These are phyloP conservation scores for Stagonosporopsis vannaccii DNA, from an alignment of 2,329 filamentous ascomycete genomes.

Conservation along the genomic window DNA sequence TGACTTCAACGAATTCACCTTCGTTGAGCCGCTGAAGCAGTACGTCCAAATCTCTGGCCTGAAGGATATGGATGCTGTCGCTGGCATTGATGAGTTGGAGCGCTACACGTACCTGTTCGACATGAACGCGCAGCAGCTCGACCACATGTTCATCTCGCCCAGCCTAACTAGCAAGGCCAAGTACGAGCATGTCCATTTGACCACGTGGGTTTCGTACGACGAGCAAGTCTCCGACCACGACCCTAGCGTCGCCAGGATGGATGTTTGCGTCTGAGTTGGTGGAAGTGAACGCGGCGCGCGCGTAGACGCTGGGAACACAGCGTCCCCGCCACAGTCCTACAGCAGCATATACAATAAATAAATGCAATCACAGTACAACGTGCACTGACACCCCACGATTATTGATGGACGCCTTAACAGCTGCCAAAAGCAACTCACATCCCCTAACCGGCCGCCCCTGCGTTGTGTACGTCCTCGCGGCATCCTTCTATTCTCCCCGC, in stretches of 20 bases:
- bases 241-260: slow-evolving; percentile 68
- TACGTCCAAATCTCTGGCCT: slow-evolving; percentile 65
- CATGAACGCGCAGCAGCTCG: slow-evolving; percentile 72
- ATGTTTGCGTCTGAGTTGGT: slow-evolving; percentile 60
- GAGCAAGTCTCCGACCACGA: slow-evolving; percentile 73
- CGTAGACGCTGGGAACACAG: not conserved
- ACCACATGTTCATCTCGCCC: slow-evolving; percentile 72
- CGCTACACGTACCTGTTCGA: slow-evolving; percentile 76
- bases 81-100: slow-evolving; percentile 61
- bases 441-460: slow-evolving; percentile 11
- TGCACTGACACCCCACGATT: not conserved
- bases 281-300: not conserved
- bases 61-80: slow-evolving; percentile 68
- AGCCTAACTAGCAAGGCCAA: slow-evolving; percentile 55
- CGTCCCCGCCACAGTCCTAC: slow-evolving; percentile 2
- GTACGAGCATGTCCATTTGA: slow-evolving; percentile 74
- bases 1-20: slow-evolving; percentile 77
- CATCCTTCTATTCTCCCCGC: slow-evolving; percentile 7
- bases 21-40: slow-evolving; percentile 64
- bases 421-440: not conserved
- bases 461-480: slow-evolving; percentile 3
- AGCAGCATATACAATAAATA: slow-evolving; percentile 2
- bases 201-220: slow-evolving; percentile 65
- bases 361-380: not conserved
- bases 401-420: slow-evolving; percentile 7